Base-by-base conservation (phyloP, 306 rosid species). In the Medicago arabica region DNA sequence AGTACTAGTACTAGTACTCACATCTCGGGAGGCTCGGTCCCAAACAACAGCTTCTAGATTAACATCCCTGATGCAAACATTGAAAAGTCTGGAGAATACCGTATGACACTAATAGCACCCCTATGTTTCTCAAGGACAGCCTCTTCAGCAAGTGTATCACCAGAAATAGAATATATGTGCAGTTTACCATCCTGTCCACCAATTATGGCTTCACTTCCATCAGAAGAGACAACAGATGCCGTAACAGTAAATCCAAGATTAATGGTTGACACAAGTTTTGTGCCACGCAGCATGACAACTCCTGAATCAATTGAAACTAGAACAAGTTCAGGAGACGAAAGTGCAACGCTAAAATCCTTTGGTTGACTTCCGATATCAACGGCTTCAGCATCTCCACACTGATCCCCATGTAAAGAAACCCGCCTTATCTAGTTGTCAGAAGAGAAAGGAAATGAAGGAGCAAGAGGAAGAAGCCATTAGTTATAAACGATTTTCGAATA, bases 61-160 rank as follows among this genome's bases (percentile, higher is more conserved):
- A 80, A 86, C 85, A 86, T 95, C 98, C 93, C 98, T 62, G 98
- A 92, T 79, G 97, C 98, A 89, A 90, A 90, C 98, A 92, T 90
- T 59, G 98, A 90, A 74, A 89, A 82, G 69, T 91, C 94, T 18
- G 98, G 97, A 75, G 98, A 95, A 88, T 95, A 92, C 16, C 80
- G 83, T 74, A 92, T 92, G 75, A 83, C 97, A 83, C 91, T 90
- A 66, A 95, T 50, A 70, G 98, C 91, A 31, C 97, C 98, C 53
- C 98, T 88, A 75, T 95, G 98, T 81, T 90, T 95, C 90, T 95
- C 96, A 60, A 95, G 89, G 73, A 87, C 91, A 54, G 86, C 91
- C 85, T 89, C 97, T 83, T 95, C 97, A 51, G 83, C 78, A 69
- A 92, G 92, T 28, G 91, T 84, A 84, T 90, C 93, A 1, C 97